Evolutionary conservation across 352 stramenopile species (phyloP).

Genomic region (Elongisporangium senticosum): DNA sequence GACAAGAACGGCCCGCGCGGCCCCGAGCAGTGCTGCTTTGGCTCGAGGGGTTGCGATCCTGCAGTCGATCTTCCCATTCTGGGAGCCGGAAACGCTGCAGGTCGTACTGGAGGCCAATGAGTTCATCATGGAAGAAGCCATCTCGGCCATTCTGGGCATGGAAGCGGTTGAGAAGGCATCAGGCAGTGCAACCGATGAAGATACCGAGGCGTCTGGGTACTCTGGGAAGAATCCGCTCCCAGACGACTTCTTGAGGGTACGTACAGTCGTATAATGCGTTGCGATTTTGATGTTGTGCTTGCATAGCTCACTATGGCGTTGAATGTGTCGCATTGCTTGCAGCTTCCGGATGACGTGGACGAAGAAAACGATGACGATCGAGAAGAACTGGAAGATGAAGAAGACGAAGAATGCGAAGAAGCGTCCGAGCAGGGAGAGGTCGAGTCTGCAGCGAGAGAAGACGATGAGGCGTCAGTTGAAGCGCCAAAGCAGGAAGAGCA

Average conservation of each 20-base stretch:
- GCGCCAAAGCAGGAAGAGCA: slow-evolving; percentile 19
- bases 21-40: slow-evolving; percentile 41
- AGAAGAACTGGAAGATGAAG: slow-evolving; percentile 20
- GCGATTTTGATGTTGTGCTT: neutral
- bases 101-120: slow-evolving; percentile 70
- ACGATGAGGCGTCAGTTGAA: slow-evolving; percentile 32
- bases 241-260: slow-evolving; percentile 72
- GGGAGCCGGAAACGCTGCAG: slow-evolving; percentile 58
- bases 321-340: slow-evolving; percentile 2
- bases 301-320: slow-evolving; percentile 1
- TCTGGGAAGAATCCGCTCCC: slow-evolving; percentile 70
- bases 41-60: slow-evolving; percentile 65
- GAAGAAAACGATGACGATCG: slow-evolving; percentile 12
- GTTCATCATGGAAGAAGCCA: slow-evolving; percentile 80
- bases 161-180: slow-evolving; percentile 37
- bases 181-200: neutral
- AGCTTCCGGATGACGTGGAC: slow-evolving; percentile 51
- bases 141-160: slow-evolving; percentile 73
- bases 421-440: slow-evolving; percentile 24
- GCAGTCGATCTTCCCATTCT: slow-evolving; percentile 78
- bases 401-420: slow-evolving; percentile 32
- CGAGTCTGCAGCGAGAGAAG: slow-evolving; percentile 43
- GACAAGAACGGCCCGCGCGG: slow-evolving; percentile 5
- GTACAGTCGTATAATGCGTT: slow-evolving; percentile 5
- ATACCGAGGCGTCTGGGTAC: slow-evolving; percentile 11